Evolutionary conservation across 441 rosid genomes (phyloP).

Genomic region (Rhodomyrtus psidioides): DNA sequence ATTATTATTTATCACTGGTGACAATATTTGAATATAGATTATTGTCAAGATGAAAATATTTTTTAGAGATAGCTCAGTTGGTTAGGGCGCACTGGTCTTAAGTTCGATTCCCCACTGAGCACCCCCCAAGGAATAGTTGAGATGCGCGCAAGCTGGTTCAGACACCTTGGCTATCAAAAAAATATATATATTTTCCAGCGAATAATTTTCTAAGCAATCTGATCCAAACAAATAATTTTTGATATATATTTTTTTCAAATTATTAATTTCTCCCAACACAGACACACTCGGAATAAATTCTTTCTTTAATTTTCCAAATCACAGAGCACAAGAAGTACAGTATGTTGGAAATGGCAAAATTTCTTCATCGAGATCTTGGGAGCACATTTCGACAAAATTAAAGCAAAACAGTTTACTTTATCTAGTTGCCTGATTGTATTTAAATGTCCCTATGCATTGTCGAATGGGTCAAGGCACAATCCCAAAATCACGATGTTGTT

Average conservation of each 20-base stretch:
- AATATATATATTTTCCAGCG: too few species aligned
- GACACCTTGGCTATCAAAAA: too few species aligned
- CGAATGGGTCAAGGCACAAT: background rate
- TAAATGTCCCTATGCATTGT: too few species aligned
- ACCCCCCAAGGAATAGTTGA: too few species aligned
- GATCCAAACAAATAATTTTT: too few species aligned
- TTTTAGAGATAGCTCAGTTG: too few species aligned
- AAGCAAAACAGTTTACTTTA: background rate
- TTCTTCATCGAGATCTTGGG: background rate
- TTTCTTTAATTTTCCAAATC: background rate
- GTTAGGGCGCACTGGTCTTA: too few species aligned
- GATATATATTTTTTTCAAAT: too few species aligned
- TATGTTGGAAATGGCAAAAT: background rate
- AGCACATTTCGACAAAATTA: background rate
- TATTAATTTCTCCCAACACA: conserved; percentile 8
- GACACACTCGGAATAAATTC: conserved; percentile 1
- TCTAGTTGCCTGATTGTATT: background rate
- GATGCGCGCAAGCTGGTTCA: too few species aligned
- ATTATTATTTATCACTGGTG: too few species aligned
- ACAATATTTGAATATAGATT: background rate
- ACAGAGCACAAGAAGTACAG: accelerated
- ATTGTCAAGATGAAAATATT: background rate
- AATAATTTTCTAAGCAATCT: too few species aligned
- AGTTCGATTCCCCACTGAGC: too few species aligned
- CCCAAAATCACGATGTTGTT: background rate